Evolutionary conservation across 2,329 filamentous ascomycete species (phyloP), one percentile per base, ranked within the genome.

Genomic region (Tolypocladium paradoxum): DNA sequence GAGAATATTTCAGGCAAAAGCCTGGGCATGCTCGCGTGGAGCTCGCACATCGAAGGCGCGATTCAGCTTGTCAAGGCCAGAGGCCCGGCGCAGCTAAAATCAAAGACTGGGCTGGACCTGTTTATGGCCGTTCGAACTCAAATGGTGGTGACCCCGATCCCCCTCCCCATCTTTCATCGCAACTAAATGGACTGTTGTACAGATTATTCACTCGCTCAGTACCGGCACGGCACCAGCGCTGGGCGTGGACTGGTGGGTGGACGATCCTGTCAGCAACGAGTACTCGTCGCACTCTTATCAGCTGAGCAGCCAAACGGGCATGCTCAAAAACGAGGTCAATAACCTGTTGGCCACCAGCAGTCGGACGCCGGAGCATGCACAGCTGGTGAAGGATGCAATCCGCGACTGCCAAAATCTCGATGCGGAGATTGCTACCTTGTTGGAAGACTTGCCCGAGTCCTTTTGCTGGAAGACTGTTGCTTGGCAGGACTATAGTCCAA

Each of bases 1-100:
- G 82, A 84, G 67, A 79, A 73, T 53, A 81, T 83, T 50, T 75
- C 75, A 0, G 75, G 77, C n/a, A 77, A 75, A 54, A 73, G 76
- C 53, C 65, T 77, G 49, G 76, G 74, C 36, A 74, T 76, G 61
- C 67, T 75, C 52, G 78, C 79, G 1, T 84, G 81, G 81, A 78
- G 78, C 9, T 80, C 79, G 4, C 81, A 84, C 58, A 75, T 79
- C n/a, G 77, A 83, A 55, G 81, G 81, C 2, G 81, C 81, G 31
- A 75, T 83, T 31, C 75, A 81, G 56, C 68, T 84, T 2, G 77
- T 82, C 54, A 79, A 78, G 61, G 72, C 76, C 6, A 73, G 81
- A 48, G 79, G 79, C 3, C 75, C 72, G 58, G 74, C 76, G 53
- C 78, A 81, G 59, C 61, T 81, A 5, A 67, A 70, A 40, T 79